Conservation (phyloP, 768 basidiomycete species). For the Mycena galopus region DNA sequence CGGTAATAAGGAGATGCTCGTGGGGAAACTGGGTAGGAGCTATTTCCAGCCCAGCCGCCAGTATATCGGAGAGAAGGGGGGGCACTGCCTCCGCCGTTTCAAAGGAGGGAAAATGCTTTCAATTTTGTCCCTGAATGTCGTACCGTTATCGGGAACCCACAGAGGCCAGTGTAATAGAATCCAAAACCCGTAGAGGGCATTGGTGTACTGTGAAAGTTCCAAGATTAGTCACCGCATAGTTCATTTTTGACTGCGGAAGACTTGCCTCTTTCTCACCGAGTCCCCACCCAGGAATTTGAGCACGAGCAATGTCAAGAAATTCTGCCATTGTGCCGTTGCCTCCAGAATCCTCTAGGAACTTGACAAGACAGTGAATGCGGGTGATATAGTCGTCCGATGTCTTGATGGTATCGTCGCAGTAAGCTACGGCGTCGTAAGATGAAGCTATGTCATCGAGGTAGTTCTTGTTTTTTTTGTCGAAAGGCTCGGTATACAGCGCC, state of each 20-base stretch:
- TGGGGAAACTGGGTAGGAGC: neutral
- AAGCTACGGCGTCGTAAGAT: neutral
- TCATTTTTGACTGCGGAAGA: neutral
- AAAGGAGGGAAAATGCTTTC: conserved; percentile 1
- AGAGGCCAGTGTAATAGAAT: conserved; percentile 3
- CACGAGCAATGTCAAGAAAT: conserved; percentile 6
- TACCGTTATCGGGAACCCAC: neutral
- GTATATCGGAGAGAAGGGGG: neutral
- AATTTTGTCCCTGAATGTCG: conserved; percentile 4
- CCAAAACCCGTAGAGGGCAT: conserved; percentile 5
- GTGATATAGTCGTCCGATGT: conserved; percentile 13
- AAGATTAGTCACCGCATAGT: conserved; percentile 5
- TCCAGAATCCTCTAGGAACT: neutral
- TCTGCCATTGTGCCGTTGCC: conserved; percentile 7
- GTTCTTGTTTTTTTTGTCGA: neutral
- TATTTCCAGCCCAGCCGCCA: conserved; percentile 1
- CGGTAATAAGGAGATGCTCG: conserved; percentile 6
- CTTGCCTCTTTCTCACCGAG: conserved; percentile 10
- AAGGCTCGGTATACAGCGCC: conserved; percentile 14
- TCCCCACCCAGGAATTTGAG: conserved; percentile 6
- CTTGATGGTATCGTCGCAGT: neutral
- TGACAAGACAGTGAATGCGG: conserved; percentile 7
- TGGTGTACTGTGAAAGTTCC: neutral
- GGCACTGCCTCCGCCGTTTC: neutral
- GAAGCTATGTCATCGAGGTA: neutral